These are phyloP conservation scores for Entomortierella beljakovae DNA, from an alignment of 192 early-diverging fungal genomes.

Conservation along the genomic window DNA sequence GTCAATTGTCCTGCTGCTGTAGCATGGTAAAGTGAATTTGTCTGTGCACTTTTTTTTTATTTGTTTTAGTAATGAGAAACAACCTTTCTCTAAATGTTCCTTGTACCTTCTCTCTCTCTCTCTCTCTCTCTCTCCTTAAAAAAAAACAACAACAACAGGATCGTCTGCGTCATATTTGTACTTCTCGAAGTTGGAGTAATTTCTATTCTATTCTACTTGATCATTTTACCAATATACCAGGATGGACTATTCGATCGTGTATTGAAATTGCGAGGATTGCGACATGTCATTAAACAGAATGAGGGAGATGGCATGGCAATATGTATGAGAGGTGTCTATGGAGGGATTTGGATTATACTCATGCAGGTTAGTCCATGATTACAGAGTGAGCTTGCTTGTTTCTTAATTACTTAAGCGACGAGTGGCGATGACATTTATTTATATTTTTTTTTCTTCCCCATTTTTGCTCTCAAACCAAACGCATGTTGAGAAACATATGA, in stretches of 20 bases:
- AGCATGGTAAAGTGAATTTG: slow-evolving; percentile 57
- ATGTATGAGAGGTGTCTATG: slow-evolving; percentile 60
- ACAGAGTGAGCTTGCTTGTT: background rate
- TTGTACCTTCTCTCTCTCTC: no score
- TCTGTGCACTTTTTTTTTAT: background rate
- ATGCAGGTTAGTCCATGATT: slow-evolving; percentile 52
- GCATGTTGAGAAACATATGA: slow-evolving; percentile 2
- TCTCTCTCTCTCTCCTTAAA: background rate
- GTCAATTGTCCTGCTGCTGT: slow-evolving; percentile 66
- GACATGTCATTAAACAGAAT: slow-evolving; percentile 55
- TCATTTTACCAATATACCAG: slow-evolving; percentile 67
- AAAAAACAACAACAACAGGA: no score
- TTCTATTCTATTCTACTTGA: slow-evolving; percentile 66
- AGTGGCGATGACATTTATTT: no score
- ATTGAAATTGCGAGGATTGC: slow-evolving; percentile 58
- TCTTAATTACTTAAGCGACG: no score
- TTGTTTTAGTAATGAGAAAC: no score
- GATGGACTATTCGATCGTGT: slow-evolving; percentile 70
- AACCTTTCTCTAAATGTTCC: background rate
- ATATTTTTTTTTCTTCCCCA: no score
- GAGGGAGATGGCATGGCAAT: slow-evolving; percentile 53
- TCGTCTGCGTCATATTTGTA: slow-evolving; percentile 67
- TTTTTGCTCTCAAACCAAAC: no score
- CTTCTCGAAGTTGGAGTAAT: slow-evolving; percentile 65
- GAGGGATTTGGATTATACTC: slow-evolving; percentile 50